Percentiles rank a stretch among this genome's conserved stretches.
These are phyloP conservation scores for Botrytis medusae DNA, from an alignment of 2,329 filamentous ascomycete genomes.

Conservation along the genomic window DNA sequence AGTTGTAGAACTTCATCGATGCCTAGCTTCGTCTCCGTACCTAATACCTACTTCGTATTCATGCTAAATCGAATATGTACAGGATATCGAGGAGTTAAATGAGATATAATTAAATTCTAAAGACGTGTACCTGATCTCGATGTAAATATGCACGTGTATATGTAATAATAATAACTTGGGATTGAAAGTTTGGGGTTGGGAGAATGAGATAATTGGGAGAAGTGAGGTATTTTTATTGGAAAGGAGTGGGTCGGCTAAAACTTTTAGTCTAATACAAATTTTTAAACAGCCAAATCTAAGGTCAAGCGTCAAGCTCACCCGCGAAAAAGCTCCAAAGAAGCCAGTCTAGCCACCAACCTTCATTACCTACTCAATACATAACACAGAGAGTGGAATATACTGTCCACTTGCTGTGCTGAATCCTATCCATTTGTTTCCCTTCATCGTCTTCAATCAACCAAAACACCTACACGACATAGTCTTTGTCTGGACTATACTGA, in stretches of 20 bases:
- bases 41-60: neutral
- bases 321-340: neutral
- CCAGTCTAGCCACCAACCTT: neutral
- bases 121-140: neutral
- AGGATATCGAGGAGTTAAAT: neutral
- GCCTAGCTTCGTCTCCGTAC: neutral
- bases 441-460: neutral
- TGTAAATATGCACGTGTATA: neutral
- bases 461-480: neutral
- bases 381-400: neutral
- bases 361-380: neutral
- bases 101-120: neutral
- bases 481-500: neutral
- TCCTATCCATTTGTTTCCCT: neutral
- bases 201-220: neutral
- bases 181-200: neutral
- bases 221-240: constrained; percentile 9
- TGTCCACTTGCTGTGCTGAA: neutral
- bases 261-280: constrained; percentile 1
- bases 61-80: neutral
- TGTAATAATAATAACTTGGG: neutral
- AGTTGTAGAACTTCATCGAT: neutral
- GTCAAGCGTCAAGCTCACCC: neutral
- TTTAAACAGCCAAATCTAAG: constrained; percentile 3
- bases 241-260: neutral